Evolutionary conservation across 257 asterid species (phyloP), one percentile per base, ranked within the genome.

Genomic region (Vinca minor): DNA sequence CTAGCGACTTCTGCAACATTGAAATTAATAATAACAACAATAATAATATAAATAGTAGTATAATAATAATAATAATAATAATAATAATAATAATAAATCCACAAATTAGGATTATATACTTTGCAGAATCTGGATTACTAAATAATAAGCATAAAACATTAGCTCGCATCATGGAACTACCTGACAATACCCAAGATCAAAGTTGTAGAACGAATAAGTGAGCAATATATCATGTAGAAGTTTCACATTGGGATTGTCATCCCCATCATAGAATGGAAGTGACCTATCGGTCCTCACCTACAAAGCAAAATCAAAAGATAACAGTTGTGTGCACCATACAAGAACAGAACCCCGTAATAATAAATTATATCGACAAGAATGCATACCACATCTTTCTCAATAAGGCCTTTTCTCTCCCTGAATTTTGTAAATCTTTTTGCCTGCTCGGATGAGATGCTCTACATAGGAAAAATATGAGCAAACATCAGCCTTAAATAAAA

Each of bases 131-230:
- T 41, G 17, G 49, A 44, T n/a, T 20, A 44, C 49, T 20, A 15
- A 44, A 44, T 44, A 44, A n/a, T 13, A 31, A 32, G 21, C n/a
- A 0, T 15, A 55, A 31, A 21, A 15, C 26, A 55, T 17, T 18
- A 56, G 26, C 26, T 31, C 14, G 26, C 42, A 7, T 31, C 42
- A 31, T 56, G 6, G 25, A 57, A 68, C 39, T 82, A 91, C 99
- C 99, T 93, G 99, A 76, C 97, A 93, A 78, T 93, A 93, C 41
- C 99, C 99, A 65, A 93, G 95, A 80, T 93, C 99, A 64, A 93
- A 93, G 88, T 93, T 93, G 92, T 84, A 89, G 80, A 93, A 93
- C 2, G 97, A 93, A 92, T 93, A 93, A 4, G 99, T 87, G 77
- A 93, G 76, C 70, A 93, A 84, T 72, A 93, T 89, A 74, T 93